Conservation (phyloP, 2,329 filamentous ascomycete species). For the Exophiala xenobiotica region DNA sequence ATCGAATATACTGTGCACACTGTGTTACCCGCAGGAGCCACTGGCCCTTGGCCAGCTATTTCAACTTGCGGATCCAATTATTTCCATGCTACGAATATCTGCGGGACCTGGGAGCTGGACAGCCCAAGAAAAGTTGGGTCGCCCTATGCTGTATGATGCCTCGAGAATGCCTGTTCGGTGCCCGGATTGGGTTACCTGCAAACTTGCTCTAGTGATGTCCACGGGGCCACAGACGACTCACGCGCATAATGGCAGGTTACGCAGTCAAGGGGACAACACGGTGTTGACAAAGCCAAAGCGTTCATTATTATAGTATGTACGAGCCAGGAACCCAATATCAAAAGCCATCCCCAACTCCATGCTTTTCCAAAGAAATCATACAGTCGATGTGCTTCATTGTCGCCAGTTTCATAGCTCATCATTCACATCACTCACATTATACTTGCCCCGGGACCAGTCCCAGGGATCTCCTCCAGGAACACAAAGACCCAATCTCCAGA, state of each 20-base stretch:
- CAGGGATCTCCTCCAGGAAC: conserved; percentile 66
- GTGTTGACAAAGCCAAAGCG: too few species aligned
- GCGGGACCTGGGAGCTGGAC: conserved; percentile 6
- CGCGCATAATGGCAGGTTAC: too few species aligned
- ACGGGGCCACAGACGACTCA: too few species aligned
- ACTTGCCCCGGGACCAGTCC: conserved; percentile 28
- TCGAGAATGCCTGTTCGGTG: conserved; percentile 1
- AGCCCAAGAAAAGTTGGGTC: background rate
- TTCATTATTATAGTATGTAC: background rate
- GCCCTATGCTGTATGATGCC: background rate
- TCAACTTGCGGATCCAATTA: background rate
- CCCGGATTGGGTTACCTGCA: background rate
- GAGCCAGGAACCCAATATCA: too few species aligned
- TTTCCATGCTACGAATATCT: conserved; percentile 1
- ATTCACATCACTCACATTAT: conserved; percentile 15
- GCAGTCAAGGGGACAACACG: too few species aligned
- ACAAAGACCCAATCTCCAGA: conserved; percentile 89
- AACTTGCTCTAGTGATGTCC: background rate
- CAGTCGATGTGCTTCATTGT: background rate
- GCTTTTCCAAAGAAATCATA: conserved; percentile 1
- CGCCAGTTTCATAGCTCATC: conserved; percentile 20
- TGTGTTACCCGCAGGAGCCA: too few species aligned
- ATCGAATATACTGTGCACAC: too few species aligned
- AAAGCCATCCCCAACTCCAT: background rate
- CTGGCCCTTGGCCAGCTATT: too few species aligned